Conservation (phyloP, 139 green algal genomes). For the Mychonastes homosphaera region DNA sequence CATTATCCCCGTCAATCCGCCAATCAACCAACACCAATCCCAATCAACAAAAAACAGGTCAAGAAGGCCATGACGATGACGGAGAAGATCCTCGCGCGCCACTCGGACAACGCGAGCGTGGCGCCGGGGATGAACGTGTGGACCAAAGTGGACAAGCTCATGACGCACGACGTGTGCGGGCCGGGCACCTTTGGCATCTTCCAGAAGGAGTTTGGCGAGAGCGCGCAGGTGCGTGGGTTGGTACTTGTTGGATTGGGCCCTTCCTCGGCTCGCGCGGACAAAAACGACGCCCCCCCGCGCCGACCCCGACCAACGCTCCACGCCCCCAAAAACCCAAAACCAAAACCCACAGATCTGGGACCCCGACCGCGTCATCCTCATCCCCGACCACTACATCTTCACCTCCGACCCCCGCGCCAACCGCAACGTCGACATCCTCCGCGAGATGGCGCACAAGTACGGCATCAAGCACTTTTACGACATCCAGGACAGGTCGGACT, state of each 20-base stretch:
- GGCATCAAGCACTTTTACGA: conserved; percentile 98
- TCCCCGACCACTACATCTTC: conserved; percentile 98
- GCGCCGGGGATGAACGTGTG: conserved; percentile 87
- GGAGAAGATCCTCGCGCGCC: conserved; percentile 86
- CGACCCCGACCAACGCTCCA: background rate
- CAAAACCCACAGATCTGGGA: conserved; percentile 71
- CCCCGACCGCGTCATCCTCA: conserved; percentile 79
- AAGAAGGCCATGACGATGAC: conserved; percentile 89
- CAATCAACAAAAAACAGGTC: conserved; percentile 38
- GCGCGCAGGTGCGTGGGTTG: conserved; percentile 51
- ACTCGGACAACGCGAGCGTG: conserved; percentile 55
- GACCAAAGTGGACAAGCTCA: conserved; percentile 84
- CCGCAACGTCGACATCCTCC: conserved; percentile 92
- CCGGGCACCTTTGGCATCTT: conserved; percentile 93
- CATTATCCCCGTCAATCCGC: background rate
- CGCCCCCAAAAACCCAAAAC: background rate
- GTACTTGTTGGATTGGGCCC: background rate
- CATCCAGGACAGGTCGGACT: conserved; percentile 80
- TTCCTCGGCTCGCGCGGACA: too few relatives aligned
- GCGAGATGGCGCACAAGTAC: conserved; percentile 71
- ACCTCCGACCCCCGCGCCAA: conserved; percentile 83
- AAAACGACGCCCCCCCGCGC: background rate
- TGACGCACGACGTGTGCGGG: conserved; percentile 93
- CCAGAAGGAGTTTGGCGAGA: conserved; percentile 86
- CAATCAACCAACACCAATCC: background rate